A percentile compares a stretch with the other conserved stretches of the same genome.
phyloP scores from a whole-genome alignment of 306 rosid genomes.

The Delonix regia region DNA sequence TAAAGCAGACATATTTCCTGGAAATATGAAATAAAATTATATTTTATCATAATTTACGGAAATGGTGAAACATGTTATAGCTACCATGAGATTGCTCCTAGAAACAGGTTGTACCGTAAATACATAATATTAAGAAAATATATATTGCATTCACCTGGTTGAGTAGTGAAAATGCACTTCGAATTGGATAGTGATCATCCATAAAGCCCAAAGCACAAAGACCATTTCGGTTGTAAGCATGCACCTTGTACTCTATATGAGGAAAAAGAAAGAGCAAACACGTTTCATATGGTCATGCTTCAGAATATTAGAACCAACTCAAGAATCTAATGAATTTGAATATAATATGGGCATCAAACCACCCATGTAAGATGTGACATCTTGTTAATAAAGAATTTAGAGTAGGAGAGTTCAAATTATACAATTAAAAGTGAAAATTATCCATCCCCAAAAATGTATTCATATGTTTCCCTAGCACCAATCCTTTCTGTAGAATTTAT shows the following conservation, averaged over 20 bases:
- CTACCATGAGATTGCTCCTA: not conserved
- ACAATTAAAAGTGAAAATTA: not conserved
- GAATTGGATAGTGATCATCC: constrained; percentile 97
- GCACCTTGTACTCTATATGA: constrained; percentile 85
- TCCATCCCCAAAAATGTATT: not conserved
- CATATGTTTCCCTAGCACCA: not conserved
- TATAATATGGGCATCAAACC: not conserved
- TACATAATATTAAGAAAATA: constrained; percentile 13
- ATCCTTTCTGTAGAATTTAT: not conserved
- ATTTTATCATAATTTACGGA: not conserved
- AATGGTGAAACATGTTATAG: not conserved
- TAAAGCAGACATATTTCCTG: not conserved
- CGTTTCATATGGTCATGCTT: not conserved
- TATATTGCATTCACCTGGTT: constrained; percentile 59
- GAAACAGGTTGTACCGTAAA: constrained; percentile 1
- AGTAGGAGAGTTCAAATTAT: not conserved
- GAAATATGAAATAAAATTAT: not conserved
- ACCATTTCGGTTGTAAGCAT: constrained; percentile 87
- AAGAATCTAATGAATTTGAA: not conserved
- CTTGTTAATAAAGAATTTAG: not conserved
- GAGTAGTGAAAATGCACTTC: constrained; percentile 93
- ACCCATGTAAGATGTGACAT: not conserved
- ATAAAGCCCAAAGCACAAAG: constrained; percentile 94
- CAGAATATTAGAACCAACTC: not conserved
- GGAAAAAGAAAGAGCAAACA: not conserved